Evolutionary conservation across 176 grass and related monocot genomes (phyloP).

Genomic region (Tillandsia leiboldiana): DNA sequence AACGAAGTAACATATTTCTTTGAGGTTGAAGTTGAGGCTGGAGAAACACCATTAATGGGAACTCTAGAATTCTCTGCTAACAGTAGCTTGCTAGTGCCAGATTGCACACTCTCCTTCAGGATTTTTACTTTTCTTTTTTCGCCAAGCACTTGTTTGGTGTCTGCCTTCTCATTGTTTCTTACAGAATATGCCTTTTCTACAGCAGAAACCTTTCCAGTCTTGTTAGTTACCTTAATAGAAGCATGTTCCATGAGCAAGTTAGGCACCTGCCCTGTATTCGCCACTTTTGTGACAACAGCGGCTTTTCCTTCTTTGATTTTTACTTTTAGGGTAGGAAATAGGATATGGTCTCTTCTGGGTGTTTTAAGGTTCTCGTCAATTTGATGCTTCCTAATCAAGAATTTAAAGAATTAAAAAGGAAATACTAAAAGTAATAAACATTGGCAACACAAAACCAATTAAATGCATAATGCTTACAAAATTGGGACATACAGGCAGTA

Average conservation of each 20-base stretch:
- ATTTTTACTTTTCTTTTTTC: slow-evolving; percentile 1
- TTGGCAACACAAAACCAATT: too few species aligned
- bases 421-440: too few species aligned
- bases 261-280: not conserved
- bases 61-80: not conserved
- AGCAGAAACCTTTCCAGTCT: not conserved
- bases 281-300: not conserved
- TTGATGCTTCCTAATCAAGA: slow-evolving; percentile 43
- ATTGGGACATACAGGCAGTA: slow-evolving; percentile 55
- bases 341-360: slow-evolving; percentile 45
- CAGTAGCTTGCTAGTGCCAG: not conserved
- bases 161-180: not conserved
- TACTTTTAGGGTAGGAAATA: slow-evolving; percentile 33
- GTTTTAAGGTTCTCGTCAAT: slow-evolving; percentile 38
- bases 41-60: not conserved
- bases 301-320: not conserved
- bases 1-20: slow-evolving; percentile 27
- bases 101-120: not conserved
- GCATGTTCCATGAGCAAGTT: not conserved
- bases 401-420: slow-evolving; percentile 3
- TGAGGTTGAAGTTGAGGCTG: slow-evolving; percentile 10
- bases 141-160: not conserved
- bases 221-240: slow-evolving; percentile 1
- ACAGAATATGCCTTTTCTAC: not conserved
- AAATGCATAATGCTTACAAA: not conserved